A percentile compares a stretch with the other conserved stretches of the same genome.
Evolutionary conservation across 1,139 yeast species (phyloP).

Genomic region (Yamadazyma epiphylla): DNA sequence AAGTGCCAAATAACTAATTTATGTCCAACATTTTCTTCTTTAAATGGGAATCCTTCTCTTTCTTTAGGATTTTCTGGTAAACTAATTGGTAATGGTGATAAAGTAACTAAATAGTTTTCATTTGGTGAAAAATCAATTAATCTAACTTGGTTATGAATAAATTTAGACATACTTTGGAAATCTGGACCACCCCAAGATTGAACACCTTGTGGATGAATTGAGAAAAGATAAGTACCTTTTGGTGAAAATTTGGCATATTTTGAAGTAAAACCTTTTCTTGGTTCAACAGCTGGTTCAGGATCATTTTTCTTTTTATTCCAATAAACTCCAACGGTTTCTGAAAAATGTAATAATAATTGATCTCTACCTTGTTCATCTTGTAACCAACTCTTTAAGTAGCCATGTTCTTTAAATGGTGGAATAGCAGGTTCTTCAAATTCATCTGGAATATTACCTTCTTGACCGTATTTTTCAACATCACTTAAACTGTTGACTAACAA

Average conservation of each 20-base stretch:
- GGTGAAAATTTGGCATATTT: constrained; percentile 90
- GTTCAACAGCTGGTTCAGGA: constrained; percentile 76
- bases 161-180: constrained; percentile 71
- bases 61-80: constrained; percentile 67
- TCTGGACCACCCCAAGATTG: constrained; percentile 94
- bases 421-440: constrained; percentile 69
- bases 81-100: constrained; percentile 80
- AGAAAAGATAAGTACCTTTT: constrained; percentile 82
- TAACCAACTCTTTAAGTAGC: constrained; percentile 87
- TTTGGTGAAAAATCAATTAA: constrained; percentile 89
- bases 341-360: constrained; percentile 77
- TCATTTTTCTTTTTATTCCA: constrained; percentile 81
- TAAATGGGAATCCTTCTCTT: constrained; percentile 72
- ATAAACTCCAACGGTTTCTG: constrained; percentile 77
- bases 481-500: constrained; percentile 77
- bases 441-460: constrained; percentile 59
- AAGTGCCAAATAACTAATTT: constrained; percentile 93
- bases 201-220: constrained; percentile 92
- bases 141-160: constrained; percentile 86
- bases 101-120: constrained; percentile 86
- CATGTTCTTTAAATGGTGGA: constrained; percentile 69
- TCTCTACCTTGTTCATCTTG: constrained; percentile 88
- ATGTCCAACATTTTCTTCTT: constrained; percentile 88
- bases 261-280: constrained; percentile 82
- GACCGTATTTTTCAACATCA: constrained; percentile 81